Evolutionary conservation across 768 basidiomycete genomes (phyloP).

Genomic region (Tricholoma bakamatsutake): DNA sequence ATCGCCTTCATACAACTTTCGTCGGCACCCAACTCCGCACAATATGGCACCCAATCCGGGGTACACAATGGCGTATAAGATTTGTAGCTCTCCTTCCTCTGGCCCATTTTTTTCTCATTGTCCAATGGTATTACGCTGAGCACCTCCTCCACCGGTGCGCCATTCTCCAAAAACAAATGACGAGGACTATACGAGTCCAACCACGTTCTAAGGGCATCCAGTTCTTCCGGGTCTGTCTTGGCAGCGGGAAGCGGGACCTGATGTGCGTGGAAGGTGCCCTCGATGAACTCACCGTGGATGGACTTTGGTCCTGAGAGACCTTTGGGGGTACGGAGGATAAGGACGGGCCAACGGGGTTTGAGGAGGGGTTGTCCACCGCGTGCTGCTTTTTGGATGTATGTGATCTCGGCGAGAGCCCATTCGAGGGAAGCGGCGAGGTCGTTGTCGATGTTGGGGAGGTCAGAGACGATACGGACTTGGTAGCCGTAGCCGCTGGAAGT

Average conservation of each 20-base stretch:
- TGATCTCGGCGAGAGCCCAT: slow-evolving; percentile 73
- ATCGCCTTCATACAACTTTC: slow-evolving; percentile 75
- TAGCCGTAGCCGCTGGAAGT: slow-evolving; percentile 73
- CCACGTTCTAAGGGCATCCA: slow-evolving; percentile 64
- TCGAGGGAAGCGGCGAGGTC: slow-evolving; percentile 78
- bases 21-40: slow-evolving; percentile 47
- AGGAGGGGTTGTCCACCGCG: slow-evolving; percentile 68
- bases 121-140: slow-evolving; percentile 50
- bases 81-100: slow-evolving; percentile 61
- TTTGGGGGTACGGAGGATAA: slow-evolving; percentile 85
- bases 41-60: slow-evolving; percentile 59
- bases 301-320: slow-evolving; percentile 67
- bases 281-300: slow-evolving; percentile 65
- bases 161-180: slow-evolving; percentile 56
- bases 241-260: slow-evolving; percentile 83
- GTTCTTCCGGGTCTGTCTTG: slow-evolving; percentile 58
- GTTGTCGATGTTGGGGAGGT: slow-evolving; percentile 59
- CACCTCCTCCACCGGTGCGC: slow-evolving; percentile 49
- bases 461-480: slow-evolving; percentile 77
- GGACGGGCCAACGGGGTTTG: slow-evolving; percentile 89
- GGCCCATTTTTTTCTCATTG: slow-evolving; percentile 61
- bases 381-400: slow-evolving; percentile 74
- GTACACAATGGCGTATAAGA: slow-evolving; percentile 55
- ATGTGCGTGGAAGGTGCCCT: slow-evolving; percentile 80
- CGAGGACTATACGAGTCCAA: slow-evolving; percentile 62